Evolutionary conservation across 2,329 filamentous ascomycete species (phyloP), one percentile per base, ranked within the genome.

Genomic region (Fusarium nelsonii): DNA sequence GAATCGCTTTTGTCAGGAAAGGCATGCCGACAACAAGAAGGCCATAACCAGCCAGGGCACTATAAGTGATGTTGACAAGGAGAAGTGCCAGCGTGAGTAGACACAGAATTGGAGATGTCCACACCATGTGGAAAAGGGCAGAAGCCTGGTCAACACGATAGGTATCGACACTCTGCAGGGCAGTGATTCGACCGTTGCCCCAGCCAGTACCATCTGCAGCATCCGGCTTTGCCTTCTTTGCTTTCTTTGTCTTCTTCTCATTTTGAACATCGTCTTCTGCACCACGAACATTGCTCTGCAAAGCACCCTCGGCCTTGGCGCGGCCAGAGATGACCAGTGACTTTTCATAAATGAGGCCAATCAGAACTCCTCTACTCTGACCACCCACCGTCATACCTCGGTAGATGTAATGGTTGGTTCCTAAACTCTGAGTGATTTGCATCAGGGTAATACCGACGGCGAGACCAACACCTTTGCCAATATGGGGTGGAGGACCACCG

Each of bases 161-260:
- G 0, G 94, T 97, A 77, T 98, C 95, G 44, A 96, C 93, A 65
- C 93, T 95, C 94, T 98, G 97, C 72, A 98, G 77, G 71, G 97
- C 97, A 76, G 96, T 89, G 53, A 98, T 93, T 67, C 93, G 89
- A 23, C 96, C 96, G 74, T 97, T 98, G 59, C 90, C 90, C 95
- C 95, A 98, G 26, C 95, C 96, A 23, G 88, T 84, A 4, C 91
- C 92, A 73, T 96, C 92, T 6, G 77, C 73, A 8, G 74, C 69
- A 5, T 78, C 78, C 49, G 83, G 82, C 30, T 82, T 81, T 26
- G 75, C 78, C 23, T 81, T 78, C 49, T 82, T 78, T 16, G 79
- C 75, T 53, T 79, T 77, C 51, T 79, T 78, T 5, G 76, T 75
- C 40, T 80, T 77, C 7, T 76, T 78, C 53, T 84, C 81, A 50